Base-by-base conservation (phyloP, 768 basidiomycete species). In the Sarcomyxa edulis region DNA sequence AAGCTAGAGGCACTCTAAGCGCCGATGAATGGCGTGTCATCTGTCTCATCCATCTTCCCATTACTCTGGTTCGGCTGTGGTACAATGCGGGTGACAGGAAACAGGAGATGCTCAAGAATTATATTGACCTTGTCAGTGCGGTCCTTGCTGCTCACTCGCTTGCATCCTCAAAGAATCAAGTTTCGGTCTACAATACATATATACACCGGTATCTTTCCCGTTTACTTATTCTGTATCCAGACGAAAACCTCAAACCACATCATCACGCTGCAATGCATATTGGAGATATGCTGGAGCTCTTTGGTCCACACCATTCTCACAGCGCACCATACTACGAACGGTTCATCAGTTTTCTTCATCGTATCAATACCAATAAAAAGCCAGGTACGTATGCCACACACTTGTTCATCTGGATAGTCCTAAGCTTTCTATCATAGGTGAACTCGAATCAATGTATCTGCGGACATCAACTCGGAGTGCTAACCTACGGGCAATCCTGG, bases 51-150 rank as follows among this genome's bases (percentile, higher is more conserved):
- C 57, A 58, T 36, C 37, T 59, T 2, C 48, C 53, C 6, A 49
- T 61, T 6, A 58, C 59, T 2, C 44, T 58, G 11, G 58, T 59
- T 28, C 45, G 54, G 2, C 37, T 58, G 1, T 59, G 54, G 54
- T 31, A 45, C 2, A 15, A 35, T 2, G 35, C 42, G 7, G 31
- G 22, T 23, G 46, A 38, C 7, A 35, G 54, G 11, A 46, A 48
- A 21, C 32, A 37, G 19, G 35, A 53, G 9, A 31, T 60, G 15
- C 47, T 63, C 10, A 24, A 34, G 2, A 50, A 60, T 32, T 63
- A 53, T 34, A 54, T 61, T 48, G 39, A 61, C 12, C 44, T 60
- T 22, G 56, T 60, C 4, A 43, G 33, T 16, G 55, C 54, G 1
- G 44, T 56, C 10, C 37, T 40, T 1, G 48, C 53, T 27, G 50